Conservation (phyloP, 2,329 filamentous ascomycete species). For the Cryphonectria japonica region DNA sequence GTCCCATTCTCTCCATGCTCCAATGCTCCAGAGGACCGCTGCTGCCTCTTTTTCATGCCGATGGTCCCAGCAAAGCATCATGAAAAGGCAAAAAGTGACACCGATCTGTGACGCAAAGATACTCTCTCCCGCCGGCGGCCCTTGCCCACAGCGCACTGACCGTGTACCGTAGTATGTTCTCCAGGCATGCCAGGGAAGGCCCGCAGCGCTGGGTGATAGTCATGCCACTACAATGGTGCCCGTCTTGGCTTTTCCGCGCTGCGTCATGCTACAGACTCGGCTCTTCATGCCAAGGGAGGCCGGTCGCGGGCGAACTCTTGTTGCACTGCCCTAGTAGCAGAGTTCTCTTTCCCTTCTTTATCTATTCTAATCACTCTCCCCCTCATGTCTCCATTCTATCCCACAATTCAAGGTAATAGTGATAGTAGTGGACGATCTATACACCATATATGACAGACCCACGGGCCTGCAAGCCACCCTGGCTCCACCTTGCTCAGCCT, state of each 20-base stretch:
- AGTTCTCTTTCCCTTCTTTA: neutral
- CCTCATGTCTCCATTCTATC: neutral
- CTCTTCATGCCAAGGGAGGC: neutral
- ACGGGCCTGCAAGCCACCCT: neutral
- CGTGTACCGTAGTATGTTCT: neutral
- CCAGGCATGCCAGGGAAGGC: neutral
- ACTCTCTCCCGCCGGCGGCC: neutral
- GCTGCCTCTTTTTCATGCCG: neutral
- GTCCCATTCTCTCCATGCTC: neutral
- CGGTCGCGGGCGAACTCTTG: neutral
- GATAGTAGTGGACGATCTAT: neutral
- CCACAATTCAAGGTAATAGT: neutral
- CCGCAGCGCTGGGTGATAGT: conserved; percentile 14
- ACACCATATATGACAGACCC: neutral
- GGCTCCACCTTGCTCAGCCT: neutral
- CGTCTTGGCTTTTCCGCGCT: conserved; percentile 20
- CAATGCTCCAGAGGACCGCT: neutral
- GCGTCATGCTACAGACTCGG: conserved; percentile 18
- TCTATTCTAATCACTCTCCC: neutral
- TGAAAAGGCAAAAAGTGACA: neutral
- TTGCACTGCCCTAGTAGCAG: neutral
- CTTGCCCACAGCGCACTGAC: neutral
- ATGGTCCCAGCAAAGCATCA: neutral
- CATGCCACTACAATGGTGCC: conserved; percentile 18
- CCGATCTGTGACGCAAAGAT: neutral